Percentiles rank a stretch among this genome's conserved stretches.
Evolutionary conservation across 2,329 filamentous ascomycete genomes (phyloP).

Genomic region (Clarireedia homoeocarpa): DNA sequence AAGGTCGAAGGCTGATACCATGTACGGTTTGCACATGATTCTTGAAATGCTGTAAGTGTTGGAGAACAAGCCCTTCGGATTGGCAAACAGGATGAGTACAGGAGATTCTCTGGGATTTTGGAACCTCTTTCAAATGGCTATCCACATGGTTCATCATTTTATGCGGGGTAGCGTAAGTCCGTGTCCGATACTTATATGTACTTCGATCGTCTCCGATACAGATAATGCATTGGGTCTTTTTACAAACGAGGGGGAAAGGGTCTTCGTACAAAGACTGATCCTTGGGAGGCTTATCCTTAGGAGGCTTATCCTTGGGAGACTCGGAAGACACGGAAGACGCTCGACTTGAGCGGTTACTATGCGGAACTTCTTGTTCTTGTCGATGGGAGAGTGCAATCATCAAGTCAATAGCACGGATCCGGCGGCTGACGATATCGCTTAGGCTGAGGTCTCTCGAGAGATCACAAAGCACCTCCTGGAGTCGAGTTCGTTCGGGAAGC

Average conservation of each 20-base stretch:
- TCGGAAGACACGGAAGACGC: background rate
- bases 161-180: background rate
- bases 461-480: no score
- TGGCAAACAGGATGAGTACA: no score
- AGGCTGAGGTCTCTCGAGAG: background rate
- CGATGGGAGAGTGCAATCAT: background rate
- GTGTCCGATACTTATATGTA: background rate
- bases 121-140: no score
- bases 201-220: background rate
- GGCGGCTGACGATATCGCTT: background rate
- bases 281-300: background rate
- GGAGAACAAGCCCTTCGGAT: no score
- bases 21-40: background rate
- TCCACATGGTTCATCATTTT: no score
- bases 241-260: background rate
- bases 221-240: constrained; percentile 2
- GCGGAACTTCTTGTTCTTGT: background rate
- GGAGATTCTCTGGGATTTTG: no score
- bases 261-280: background rate
- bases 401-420: background rate
- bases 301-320: background rate
- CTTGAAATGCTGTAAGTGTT: background rate
- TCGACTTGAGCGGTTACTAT: background rate
- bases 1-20: background rate
- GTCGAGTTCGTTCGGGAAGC: no score